phyloP scores from a whole-genome alignment of 2,329 filamentous ascomycete genomes.

The Claviceps cyperi region DNA sequence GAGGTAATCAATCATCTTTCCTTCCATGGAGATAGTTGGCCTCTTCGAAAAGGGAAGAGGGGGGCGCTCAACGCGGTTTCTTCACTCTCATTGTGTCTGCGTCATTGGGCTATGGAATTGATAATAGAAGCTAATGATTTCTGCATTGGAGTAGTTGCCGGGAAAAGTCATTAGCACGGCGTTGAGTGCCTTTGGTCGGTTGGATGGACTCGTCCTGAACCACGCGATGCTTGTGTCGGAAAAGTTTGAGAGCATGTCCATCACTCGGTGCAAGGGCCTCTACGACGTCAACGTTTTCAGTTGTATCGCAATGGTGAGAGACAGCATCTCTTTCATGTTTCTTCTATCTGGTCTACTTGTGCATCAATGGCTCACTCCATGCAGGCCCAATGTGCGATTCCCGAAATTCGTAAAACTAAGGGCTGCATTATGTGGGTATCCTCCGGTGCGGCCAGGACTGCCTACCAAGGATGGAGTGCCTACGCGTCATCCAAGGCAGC shows the following conservation, averaged over 20 bases:
- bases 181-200: slow-evolving; percentile 48
- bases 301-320: slow-evolving; percentile 48
- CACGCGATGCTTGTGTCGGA: slow-evolving; percentile 73
- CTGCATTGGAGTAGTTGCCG: slow-evolving; percentile 29
- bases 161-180: slow-evolving; percentile 51
- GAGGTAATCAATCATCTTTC: slow-evolving; percentile 21
- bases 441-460: slow-evolving; percentile 56
- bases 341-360: background rate
- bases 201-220: slow-evolving; percentile 80
- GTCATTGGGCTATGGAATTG: too few relatives aligned
- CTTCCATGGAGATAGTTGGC: too few relatives aligned
- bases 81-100: too few relatives aligned
- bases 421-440: slow-evolving; percentile 68
- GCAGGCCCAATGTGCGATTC: slow-evolving; percentile 57
- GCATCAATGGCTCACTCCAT: slow-evolving; percentile 1
- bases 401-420: slow-evolving; percentile 49
- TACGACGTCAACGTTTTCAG: slow-evolving; percentile 87
- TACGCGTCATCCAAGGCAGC: slow-evolving; percentile 79
- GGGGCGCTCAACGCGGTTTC: too few relatives aligned
- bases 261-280: slow-evolving; percentile 57
- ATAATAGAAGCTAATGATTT: background rate
- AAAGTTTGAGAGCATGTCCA: slow-evolving; percentile 49
- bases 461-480: slow-evolving; percentile 60
- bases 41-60: too few relatives aligned
- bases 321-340: background rate